These are phyloP conservation scores for Didymella pomorum DNA, from an alignment of 2,329 filamentous ascomycete genomes.

Conservation along the genomic window DNA sequence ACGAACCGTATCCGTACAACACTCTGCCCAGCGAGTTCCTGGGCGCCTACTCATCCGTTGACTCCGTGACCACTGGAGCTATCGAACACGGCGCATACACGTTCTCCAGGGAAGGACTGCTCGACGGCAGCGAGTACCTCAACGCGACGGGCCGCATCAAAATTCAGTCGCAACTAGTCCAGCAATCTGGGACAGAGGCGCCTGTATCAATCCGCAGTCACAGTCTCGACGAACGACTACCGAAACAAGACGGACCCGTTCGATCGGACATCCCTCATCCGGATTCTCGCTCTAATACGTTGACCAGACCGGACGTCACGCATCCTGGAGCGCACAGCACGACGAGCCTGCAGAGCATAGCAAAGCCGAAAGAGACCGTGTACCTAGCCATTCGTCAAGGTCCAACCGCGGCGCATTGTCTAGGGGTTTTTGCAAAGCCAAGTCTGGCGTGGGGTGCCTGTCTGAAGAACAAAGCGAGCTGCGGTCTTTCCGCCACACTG, in stretches of 20 bases:
- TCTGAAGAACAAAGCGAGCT: conserved; percentile 34
- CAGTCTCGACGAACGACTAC: conserved; percentile 16
- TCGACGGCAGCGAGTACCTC: conserved; percentile 35
- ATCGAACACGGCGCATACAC: conserved; percentile 34
- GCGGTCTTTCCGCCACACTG: conserved; percentile 20
- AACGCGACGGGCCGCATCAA: conserved; percentile 35
- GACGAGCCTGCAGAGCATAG: not conserved
- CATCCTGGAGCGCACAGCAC: conserved; percentile 19
- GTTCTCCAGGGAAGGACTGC: conserved; percentile 34
- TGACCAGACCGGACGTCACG: conserved; percentile 22
- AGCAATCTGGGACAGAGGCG: conserved; percentile 25
- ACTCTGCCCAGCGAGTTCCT: conserved; percentile 30
- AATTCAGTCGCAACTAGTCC: conserved; percentile 25
- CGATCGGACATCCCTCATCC: conserved; percentile 38
- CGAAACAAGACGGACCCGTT: conserved; percentile 14
- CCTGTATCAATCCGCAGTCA: conserved; percentile 6
- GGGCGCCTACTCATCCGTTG: conserved; percentile 33
- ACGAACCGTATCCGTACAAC: conserved; percentile 35
- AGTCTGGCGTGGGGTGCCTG: conserved; percentile 36
- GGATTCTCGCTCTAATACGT: conserved; percentile 9
- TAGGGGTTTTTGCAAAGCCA: conserved; percentile 29
- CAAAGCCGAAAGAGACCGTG: conserved; percentile 9
- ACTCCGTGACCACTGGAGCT: conserved; percentile 30
- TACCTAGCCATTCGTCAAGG: conserved; percentile 31
- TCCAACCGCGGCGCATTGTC: conserved; percentile 26